Conservation (phyloP, 2,329 filamentous ascomycete species). For the Fusarium liriodendri region DNA sequence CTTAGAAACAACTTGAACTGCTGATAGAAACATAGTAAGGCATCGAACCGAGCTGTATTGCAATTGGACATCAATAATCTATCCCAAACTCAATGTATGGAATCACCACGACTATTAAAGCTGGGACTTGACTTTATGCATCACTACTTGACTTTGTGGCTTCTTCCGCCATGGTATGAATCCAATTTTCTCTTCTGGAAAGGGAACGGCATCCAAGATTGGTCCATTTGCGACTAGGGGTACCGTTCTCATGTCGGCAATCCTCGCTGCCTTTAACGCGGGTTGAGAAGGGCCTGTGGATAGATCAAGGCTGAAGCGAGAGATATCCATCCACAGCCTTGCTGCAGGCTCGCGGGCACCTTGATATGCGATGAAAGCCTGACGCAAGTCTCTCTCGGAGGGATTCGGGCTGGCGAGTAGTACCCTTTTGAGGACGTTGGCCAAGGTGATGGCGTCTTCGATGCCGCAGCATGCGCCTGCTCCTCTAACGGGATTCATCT, state of each 20-base stretch:
- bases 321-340: conserved; percentile 17
- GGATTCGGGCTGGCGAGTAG: conserved; percentile 2
- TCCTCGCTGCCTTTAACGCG: not conserved
- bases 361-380: conserved; percentile 11
- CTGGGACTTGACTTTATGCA: not conserved
- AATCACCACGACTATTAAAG: not conserved
- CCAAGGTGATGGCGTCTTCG: conserved; percentile 14
- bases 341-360: conserved; percentile 8
- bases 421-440: not conserved
- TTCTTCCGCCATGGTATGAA: conserved; percentile 13
- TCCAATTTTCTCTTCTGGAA: not conserved
- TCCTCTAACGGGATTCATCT: conserved; percentile 28
- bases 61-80: too few species aligned
- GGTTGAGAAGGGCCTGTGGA: conserved; percentile 16
- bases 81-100: too few species aligned
- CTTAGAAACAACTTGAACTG: too few species aligned
- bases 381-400: not conserved
- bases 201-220: conserved; percentile 4
- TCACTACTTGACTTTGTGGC: not conserved
- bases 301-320: conserved; percentile 7
- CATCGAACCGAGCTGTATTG: too few species aligned
- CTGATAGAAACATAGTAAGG: too few species aligned
- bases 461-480: conserved; percentile 24
- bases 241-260: conserved; percentile 6
- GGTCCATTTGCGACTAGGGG: conserved; percentile 16